These are phyloP conservation scores for Curvularia lunata DNA, from an alignment of 2,329 filamentous ascomycete genomes.

Conservation along the genomic window DNA sequence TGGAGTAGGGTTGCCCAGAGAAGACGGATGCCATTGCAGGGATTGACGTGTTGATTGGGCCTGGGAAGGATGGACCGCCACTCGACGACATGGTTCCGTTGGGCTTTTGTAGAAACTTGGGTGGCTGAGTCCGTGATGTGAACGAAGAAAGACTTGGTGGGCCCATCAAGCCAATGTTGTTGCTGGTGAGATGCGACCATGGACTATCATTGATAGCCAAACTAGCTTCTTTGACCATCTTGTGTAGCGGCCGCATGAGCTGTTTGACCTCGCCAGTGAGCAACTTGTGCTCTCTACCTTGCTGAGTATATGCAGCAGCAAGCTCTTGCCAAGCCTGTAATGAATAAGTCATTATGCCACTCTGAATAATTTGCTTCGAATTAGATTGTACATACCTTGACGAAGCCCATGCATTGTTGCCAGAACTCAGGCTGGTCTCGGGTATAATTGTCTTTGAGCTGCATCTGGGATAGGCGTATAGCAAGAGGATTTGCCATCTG, in stretches of 20 bases:
- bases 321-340: slow-evolving; percentile 70
- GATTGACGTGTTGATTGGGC: slow-evolving; percentile 47
- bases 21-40: slow-evolving; percentile 38
- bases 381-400: slow-evolving; percentile 54
- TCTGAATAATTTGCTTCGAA: slow-evolving; percentile 17
- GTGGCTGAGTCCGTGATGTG: slow-evolving; percentile 45
- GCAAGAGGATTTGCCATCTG: slow-evolving; percentile 77
- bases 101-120: slow-evolving; percentile 38
- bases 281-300: slow-evolving; percentile 53
- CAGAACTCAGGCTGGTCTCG: slow-evolving; percentile 69
- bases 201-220: slow-evolving; percentile 72
- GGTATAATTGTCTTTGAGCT: slow-evolving; percentile 81
- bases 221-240: slow-evolving; percentile 79
- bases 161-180: slow-evolving; percentile 35
- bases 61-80: slow-evolving; percentile 39
- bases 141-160: slow-evolving; percentile 44
- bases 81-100: slow-evolving; percentile 33
- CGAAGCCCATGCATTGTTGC: slow-evolving; percentile 76
- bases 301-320: slow-evolving; percentile 52
- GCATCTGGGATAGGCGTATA: slow-evolving; percentile 75
- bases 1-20: slow-evolving; percentile 37
- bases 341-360: slow-evolving; percentile 36
- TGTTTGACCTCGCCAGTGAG: slow-evolving; percentile 71
- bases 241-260: slow-evolving; percentile 80
- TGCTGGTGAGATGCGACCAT: slow-evolving; percentile 63